Conservation (phyloP, 2,329 filamentous ascomycete species). For the Stachybotrys chlorohalonatus region DNA sequence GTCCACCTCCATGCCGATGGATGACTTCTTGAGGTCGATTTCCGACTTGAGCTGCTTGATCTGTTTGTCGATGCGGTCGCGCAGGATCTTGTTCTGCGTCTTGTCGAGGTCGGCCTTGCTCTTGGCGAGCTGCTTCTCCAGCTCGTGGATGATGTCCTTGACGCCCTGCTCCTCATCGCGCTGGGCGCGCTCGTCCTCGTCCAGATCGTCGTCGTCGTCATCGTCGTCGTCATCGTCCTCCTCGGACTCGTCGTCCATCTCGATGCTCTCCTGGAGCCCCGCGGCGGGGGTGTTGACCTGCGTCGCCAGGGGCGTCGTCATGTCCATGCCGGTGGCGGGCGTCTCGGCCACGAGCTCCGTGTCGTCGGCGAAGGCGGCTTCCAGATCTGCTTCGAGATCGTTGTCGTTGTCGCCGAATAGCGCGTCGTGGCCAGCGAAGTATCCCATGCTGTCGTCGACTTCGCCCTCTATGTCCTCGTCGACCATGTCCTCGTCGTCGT, state of each 20-base stretch:
- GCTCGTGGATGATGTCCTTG: slow-evolving; percentile 43
- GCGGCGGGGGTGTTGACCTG: slow-evolving; percentile 35
- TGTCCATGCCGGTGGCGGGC: slow-evolving; percentile 31
- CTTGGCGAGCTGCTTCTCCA: slow-evolving; percentile 40
- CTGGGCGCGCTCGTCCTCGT: slow-evolving; percentile 42
- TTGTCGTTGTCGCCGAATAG: slow-evolving; percentile 30
- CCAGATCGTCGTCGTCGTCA: slow-evolving; percentile 43
- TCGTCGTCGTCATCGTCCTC: slow-evolving; percentile 43
- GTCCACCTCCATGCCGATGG: slow-evolving; percentile 30
- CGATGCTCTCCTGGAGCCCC: slow-evolving; percentile 32
- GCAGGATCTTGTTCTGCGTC: slow-evolving; percentile 38
- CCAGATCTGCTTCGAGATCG: slow-evolving; percentile 45
- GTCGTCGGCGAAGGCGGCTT: slow-evolving; percentile 41
- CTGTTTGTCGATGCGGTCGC: slow-evolving; percentile 37
- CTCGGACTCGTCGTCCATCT: slow-evolving; percentile 25
- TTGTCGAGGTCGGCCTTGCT: slow-evolving; percentile 34
- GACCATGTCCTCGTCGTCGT: slow-evolving; percentile 34
- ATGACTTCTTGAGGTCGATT: slow-evolving; percentile 35
- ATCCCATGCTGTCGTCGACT: slow-evolving; percentile 32
- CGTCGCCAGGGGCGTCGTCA: slow-evolving; percentile 35
- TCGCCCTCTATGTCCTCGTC: slow-evolving; percentile 43
- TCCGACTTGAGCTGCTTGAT: slow-evolving; percentile 38
- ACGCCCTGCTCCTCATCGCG: slow-evolving; percentile 44
- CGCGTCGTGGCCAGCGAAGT: slow-evolving; percentile 17
- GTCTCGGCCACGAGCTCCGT: slow-evolving; percentile 24